Percentiles rank a stretch among this genome's conserved stretches.
phyloP scores from a whole-genome alignment of 257 asterid species.

The Solanum appendiculatum region DNA sequence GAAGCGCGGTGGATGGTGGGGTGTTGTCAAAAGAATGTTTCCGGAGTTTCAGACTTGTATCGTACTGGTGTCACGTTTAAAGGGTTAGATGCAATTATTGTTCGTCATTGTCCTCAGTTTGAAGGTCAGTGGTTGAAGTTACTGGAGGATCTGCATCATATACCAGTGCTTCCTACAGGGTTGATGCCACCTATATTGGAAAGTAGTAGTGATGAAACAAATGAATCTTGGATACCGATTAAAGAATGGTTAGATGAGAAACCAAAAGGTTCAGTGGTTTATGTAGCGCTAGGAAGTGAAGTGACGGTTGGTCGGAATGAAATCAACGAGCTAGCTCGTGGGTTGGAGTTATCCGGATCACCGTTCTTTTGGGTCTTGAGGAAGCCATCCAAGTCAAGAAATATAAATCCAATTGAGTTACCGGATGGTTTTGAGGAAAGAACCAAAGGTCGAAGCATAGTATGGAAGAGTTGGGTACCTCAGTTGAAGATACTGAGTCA shows the following conservation, averaged over 20 bases:
- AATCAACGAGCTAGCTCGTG: conserved; percentile 30
- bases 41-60: not conserved
- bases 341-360: conserved; percentile 28
- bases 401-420: conserved; percentile 19
- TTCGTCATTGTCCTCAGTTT: conserved; percentile 2
- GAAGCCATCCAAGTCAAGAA: conserved; percentile 11
- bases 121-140: not conserved
- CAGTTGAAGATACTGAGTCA: conserved; percentile 60
- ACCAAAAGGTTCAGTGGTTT: conserved; percentile 8
- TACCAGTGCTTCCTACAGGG: not conserved
- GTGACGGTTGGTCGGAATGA: conserved; percentile 14
- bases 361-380: conserved; percentile 77
- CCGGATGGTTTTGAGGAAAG: conserved; percentile 45
- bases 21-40: conserved; percentile 4
- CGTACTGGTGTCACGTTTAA: not conserved
- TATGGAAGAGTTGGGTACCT: conserved; percentile 58
- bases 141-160: not conserved
- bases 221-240: conserved; percentile 16
- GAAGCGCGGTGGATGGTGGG: not conserved
- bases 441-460: conserved; percentile 17
- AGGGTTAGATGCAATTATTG: not conserved
- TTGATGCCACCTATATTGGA: conserved; percentile 26
- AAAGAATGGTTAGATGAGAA: conserved; percentile 19
- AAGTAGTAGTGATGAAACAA: not conserved
- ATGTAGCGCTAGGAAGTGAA: conserved; percentile 40